These are phyloP conservation scores for Arthroderma uncinatum DNA, from an alignment of 2,329 filamentous ascomycete genomes.

Conservation along the genomic window DNA sequence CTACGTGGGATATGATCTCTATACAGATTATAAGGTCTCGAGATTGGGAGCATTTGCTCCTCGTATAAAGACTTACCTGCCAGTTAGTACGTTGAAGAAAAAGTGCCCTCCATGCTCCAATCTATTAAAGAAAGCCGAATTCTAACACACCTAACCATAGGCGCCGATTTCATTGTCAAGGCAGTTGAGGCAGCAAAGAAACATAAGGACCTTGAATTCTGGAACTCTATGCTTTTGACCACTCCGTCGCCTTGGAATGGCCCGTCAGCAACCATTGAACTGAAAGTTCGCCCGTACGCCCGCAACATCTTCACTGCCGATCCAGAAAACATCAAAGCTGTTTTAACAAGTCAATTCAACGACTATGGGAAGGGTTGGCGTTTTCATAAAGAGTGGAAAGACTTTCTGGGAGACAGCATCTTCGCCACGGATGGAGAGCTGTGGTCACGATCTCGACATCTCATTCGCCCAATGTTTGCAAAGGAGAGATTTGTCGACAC, in stretches of 20 bases:
- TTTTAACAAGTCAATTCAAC: conserved; percentile 74
- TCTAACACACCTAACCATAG: conserved; percentile 31
- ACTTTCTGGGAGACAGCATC: conserved; percentile 75
- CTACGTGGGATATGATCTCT: not conserved
- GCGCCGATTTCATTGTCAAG: conserved; percentile 53
- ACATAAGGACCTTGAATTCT: conserved; percentile 52
- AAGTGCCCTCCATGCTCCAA: not conserved
- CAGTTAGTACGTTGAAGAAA: conserved; percentile 24
- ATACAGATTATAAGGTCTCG: conserved; percentile 18
- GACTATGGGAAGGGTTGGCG: conserved; percentile 69
- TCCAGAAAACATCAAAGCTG: conserved; percentile 80
- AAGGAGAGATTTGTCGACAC: conserved; percentile 75
- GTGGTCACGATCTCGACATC: conserved; percentile 73
- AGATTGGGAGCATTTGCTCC: conserved; percentile 29
- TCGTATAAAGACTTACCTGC: conserved; percentile 24
- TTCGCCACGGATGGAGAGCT: conserved; percentile 67
- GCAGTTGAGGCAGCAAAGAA: conserved; percentile 43
- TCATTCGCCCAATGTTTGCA: conserved; percentile 79
- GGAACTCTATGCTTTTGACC: conserved; percentile 43
- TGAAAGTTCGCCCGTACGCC: conserved; percentile 25
- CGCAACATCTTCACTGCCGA: conserved; percentile 68
- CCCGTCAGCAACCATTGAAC: conserved; percentile 57
- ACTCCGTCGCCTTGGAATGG: conserved; percentile 23
- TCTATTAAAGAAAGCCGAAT: not conserved
- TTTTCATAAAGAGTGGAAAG: conserved; percentile 65